Evolutionary conservation across 768 basidiomycete species (phyloP), one percentile per base, ranked within the genome.

Genomic region (Trametes cinnabarina): DNA sequence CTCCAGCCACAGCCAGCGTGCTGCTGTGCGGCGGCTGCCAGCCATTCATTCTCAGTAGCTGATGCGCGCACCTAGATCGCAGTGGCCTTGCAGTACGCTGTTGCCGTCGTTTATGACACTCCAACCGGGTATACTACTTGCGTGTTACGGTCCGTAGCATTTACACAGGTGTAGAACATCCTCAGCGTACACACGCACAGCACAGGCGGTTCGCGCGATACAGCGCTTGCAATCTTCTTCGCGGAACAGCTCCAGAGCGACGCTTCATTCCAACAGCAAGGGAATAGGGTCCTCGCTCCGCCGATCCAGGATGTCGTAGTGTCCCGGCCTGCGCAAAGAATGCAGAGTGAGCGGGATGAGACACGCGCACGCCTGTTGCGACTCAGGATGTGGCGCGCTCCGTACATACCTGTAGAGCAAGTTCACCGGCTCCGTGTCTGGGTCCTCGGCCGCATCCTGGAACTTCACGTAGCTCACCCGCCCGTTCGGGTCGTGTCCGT

Each of bases 371-470:
- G 15, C 22, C 4, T 15, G n/a, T 26, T 23, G 19, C 55, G 35
- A 32, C 30, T 12, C 30, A 2, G 56, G 48, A 8, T 25, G 30
- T 47, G 39, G 32, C 37, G 12, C 57, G 32, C 37, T 55, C 37
- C 82, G 62, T 63, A 92, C 92, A 62, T 63, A 92, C 92, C 91
- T 77, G 73, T 92, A 94, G 28, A 94, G 73, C 58, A 94, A 70
- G 47, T 80, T 79, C 10, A 93, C 73, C 3, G 89, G 85, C n/a
- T 76, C 66, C 22, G 52, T 37, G 47, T 51, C 41, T 22, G 74
- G 71, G 14, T 74, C 72, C 9, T 32, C 30, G 30, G 72, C 71
- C 32, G 77, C 77, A 50, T 82, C 75, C 23, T 84, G 76, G 58
- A 93, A 84, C 56, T 82, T 74, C 47, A 87, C 81, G 71, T 91